These are phyloP conservation scores for Rhynchosporium agropyri DNA, from an alignment of 2,329 filamentous ascomycete species.

Conservation along the genomic window DNA sequence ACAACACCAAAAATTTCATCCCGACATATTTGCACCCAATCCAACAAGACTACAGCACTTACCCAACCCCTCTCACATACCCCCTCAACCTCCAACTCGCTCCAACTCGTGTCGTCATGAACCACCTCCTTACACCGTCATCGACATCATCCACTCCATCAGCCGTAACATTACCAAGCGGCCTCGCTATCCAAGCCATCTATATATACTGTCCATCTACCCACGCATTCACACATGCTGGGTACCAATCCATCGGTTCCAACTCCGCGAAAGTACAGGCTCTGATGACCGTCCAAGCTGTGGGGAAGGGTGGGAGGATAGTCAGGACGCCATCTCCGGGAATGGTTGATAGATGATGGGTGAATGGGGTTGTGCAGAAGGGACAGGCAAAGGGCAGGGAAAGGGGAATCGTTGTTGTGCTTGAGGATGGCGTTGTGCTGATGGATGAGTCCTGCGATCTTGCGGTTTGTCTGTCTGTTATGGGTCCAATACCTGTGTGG, in stretches of 20 bases:
- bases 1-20: not conserved
- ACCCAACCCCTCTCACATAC: not conserved
- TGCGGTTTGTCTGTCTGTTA: constrained; percentile 6
- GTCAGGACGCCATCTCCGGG: constrained; percentile 24
- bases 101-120: not conserved
- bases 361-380: constrained; percentile 22
- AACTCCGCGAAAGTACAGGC: constrained; percentile 21
- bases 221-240: not conserved
- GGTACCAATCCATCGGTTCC: constrained; percentile 20
- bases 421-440: not conserved
- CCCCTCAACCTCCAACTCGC: not conserved
- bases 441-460: not conserved
- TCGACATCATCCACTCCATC: not conserved
- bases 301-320: constrained; percentile 19
- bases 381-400: constrained; percentile 26
- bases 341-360: not conserved
- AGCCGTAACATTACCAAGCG: constrained; percentile 20
- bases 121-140: not conserved
- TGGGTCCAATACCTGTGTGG: constrained; percentile 26
- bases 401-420: constrained; percentile 11
- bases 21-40: not conserved
- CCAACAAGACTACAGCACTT: not conserved
- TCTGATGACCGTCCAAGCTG: constrained; percentile 23
- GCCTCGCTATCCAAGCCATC: constrained; percentile 33
- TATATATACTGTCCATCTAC: constrained; percentile 13